Evolutionary conservation across 805 yeast species (phyloP), one percentile per base, ranked within the genome.

Genomic region (Yarrowia divulgata): DNA sequence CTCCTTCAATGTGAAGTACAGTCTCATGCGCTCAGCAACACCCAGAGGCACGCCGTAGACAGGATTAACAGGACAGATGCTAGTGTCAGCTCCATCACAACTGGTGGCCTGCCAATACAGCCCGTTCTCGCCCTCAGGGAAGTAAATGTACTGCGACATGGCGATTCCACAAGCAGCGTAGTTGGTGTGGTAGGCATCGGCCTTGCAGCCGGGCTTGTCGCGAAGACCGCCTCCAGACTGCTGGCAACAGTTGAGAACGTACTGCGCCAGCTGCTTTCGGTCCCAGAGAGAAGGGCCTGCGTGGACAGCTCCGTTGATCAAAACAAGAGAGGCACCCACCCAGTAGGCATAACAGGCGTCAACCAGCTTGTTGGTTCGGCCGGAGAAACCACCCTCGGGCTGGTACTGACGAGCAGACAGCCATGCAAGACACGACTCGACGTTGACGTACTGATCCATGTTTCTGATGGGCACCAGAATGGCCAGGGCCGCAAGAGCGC

Each of bases 301-400:
- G 16, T 76, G 80, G 1, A 81, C 43, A 0, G 88, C 79, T 0
- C 84, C 80, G 70, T 90, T 95, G 4, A 92, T 70, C 43, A 91
- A 77, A 0, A 91, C 87, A 71, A 84, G 81, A 46, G 88, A 77
- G 0, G 92, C 96, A 1, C 98, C 98, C 1, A 93, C 89, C 99
- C 99, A 95, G 77, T 90, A 94, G 75, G 94, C 87, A 77, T 95
- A 95, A 78, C 99, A 95, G 0, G 97, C 97, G 77, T 95, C 99
- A 1, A 95, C 98, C 40, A 95, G 82, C 76, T 95, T 95, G 77
- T 94, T 94, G 0, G 97, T 86, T 68, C 99, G 84, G 0, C 99
- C 99, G 13, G 88, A 84, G 58, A 94, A 84, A 0, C 98, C 98
- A 13, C 94, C 96, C 75, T 92, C 97, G n/a, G 86, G 77, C 19